Evolutionary conservation across 164 flowering plant genomes (phyloP).

Genomic region (Warburgia ugandensis): DNA sequence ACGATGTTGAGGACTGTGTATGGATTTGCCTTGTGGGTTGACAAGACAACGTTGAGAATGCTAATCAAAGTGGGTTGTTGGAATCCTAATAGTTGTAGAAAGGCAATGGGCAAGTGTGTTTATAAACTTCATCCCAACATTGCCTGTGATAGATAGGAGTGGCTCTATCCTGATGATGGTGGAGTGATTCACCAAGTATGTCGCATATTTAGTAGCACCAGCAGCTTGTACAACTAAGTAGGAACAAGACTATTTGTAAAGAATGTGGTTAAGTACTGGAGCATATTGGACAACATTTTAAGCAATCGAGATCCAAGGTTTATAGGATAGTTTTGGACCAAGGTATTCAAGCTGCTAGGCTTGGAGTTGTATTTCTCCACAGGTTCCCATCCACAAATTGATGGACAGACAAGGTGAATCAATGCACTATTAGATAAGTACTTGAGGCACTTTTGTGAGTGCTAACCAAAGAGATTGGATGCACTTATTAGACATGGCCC

Average conservation of each 20-base stretch:
- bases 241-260: background rate
- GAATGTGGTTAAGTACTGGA: slow-evolving; percentile 7
- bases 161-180: no score
- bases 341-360: background rate
- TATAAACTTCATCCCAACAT: slow-evolving; percentile 7
- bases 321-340: background rate
- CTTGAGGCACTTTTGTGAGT: no score
- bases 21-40: slow-evolving; percentile 2
- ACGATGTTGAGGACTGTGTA: background rate
- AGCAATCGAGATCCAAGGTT: background rate
- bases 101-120: slow-evolving; percentile 6
- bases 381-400: no score
- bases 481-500: no score
- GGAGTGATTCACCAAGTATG: background rate
- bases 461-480: no score
- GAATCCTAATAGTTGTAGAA: no score
- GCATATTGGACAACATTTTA: background rate
- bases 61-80: no score
- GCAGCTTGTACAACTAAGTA: background rate
- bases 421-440: no score
- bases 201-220: background rate
- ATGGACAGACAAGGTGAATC: no score
- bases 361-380: background rate
- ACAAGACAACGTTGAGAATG: slow-evolving; percentile 4
- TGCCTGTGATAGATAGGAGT: background rate